Percentiles rank a stretch among this genome's conserved stretches.
phyloP scores from a whole-genome alignment of 2,329 filamentous ascomycete species.

The Esteya vermicola region DNA sequence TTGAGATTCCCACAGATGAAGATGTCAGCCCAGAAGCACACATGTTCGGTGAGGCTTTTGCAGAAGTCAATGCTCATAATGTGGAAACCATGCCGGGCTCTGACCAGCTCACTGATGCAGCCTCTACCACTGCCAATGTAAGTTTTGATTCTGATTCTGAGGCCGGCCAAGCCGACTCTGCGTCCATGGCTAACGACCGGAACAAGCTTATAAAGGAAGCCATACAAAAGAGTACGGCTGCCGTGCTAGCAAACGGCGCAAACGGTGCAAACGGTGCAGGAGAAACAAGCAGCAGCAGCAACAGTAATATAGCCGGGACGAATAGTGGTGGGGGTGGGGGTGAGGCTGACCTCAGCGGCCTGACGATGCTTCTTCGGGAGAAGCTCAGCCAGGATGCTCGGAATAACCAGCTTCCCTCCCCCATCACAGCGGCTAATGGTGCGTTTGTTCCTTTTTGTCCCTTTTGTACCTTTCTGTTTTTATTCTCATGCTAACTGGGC shows the following conservation, averaged over 20 bases:
- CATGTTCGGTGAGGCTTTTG: neutral
- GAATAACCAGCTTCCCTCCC: slow-evolving; percentile 1
- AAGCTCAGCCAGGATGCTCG: slow-evolving; percentile 10
- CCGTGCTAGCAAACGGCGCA: neutral
- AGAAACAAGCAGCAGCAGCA: neutral
- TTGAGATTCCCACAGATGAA: slow-evolving; percentile 20
- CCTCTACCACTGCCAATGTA: no score
- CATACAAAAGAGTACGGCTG: slow-evolving; percentile 6
- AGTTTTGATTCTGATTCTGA: no score
- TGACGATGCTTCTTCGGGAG: slow-evolving; percentile 14
- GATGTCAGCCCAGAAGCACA: slow-evolving; percentile 13
- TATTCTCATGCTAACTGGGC: neutral
- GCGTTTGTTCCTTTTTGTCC: neutral
- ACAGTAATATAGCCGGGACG: neutral
- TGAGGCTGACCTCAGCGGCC: slow-evolving; percentile 10
- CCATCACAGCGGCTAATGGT: slow-evolving; percentile 7
- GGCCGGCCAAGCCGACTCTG: neutral
- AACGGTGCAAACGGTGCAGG: no score
- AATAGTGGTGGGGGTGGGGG: slow-evolving; percentile 1
- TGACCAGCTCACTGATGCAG: neutral
- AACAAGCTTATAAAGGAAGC: slow-evolving; percentile 13
- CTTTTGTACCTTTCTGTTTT: neutral
- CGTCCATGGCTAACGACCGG: slow-evolving; percentile 6
- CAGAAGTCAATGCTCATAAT: neutral
- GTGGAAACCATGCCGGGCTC: neutral